These are phyloP conservation scores for Orbilia quercus DNA, from an alignment of 2,329 filamentous ascomycete genomes.

Conservation along the genomic window DNA sequence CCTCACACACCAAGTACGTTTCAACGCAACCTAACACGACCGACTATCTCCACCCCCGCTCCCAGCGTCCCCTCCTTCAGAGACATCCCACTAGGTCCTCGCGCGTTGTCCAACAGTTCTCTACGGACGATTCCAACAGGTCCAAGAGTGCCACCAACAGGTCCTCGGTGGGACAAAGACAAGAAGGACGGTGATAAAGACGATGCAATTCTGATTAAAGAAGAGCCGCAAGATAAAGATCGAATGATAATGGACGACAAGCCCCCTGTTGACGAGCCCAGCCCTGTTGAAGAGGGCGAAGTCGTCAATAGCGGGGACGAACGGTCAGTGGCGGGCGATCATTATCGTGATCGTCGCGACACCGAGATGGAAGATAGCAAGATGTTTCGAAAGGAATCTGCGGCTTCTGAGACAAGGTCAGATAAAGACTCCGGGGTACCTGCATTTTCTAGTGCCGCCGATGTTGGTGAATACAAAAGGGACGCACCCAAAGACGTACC, in stretches of 20 bases:
- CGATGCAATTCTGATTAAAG: slow-evolving; percentile 39
- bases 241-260: slow-evolving; percentile 36
- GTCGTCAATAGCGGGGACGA: slow-evolving; percentile 50
- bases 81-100: slow-evolving; percentile 45
- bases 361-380: slow-evolving; percentile 43
- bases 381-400: slow-evolving; percentile 29
- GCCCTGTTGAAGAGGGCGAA: slow-evolving; percentile 52
- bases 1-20: slow-evolving; percentile 52
- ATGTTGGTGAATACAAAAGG: slow-evolving; percentile 29
- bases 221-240: slow-evolving; percentile 44
- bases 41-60: slow-evolving; percentile 41
- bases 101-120: slow-evolving; percentile 46
- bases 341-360: too few species aligned
- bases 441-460: slow-evolving; percentile 17
- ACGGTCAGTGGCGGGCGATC: slow-evolving; percentile 34
- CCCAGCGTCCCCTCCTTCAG: slow-evolving; percentile 52
- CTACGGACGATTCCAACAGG: slow-evolving; percentile 51
- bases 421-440: slow-evolving; percentile 19
- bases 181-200: slow-evolving; percentile 53
- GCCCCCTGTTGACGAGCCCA: slow-evolving; percentile 45
- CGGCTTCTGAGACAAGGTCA: slow-evolving; percentile 15
- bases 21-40: slow-evolving; percentile 49
- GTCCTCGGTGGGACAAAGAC: slow-evolving; percentile 50
- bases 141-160: slow-evolving; percentile 37
- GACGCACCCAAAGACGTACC: slow-evolving; percentile 31